A percentile compares a stretch with the other conserved stretches of the same genome.
phyloP scores from a whole-genome alignment of 768 basidiomycete species.

The Lanmaoa pseudosensibilis region DNA sequence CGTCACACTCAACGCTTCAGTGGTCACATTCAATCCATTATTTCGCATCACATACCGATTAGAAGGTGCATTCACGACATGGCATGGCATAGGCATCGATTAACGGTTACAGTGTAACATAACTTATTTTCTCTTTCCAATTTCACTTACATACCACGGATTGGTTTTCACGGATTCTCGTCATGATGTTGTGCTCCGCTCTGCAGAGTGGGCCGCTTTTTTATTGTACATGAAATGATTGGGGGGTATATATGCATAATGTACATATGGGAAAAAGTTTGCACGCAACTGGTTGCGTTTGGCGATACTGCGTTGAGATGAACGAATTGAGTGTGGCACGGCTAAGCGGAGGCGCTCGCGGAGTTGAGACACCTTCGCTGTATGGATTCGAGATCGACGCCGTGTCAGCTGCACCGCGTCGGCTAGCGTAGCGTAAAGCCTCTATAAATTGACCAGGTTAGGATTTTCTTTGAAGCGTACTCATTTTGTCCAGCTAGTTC shows the following conservation, averaged over 20 bases:
- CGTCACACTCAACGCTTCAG: background rate
- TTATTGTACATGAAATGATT: background rate
- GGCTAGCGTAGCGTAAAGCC: background rate
- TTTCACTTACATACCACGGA: background rate
- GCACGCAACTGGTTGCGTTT: constrained; percentile 2
- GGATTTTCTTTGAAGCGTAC: background rate
- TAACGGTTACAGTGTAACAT: constrained; percentile 3
- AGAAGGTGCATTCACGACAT: constrained; percentile 18
- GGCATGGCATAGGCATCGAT: constrained; percentile 14
- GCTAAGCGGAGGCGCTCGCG: constrained; percentile 6
- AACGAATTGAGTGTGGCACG: background rate
- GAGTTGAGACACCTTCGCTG: constrained; percentile 13
- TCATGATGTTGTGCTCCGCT: background rate
- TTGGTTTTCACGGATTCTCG: background rate
- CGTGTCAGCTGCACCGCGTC: background rate
- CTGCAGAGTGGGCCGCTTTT: background rate
- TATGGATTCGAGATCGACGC: constrained; percentile 11
- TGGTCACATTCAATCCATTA: background rate
- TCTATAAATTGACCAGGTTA: background rate
- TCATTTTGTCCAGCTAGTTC: background rate
- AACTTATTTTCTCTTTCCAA: background rate
- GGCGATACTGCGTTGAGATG: background rate
- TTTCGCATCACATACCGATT: constrained; percentile 8
- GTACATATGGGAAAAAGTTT: background rate
- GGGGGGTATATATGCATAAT: background rate